Evolutionary conservation across 768 basidiomycete species (phyloP), one percentile per base, ranked within the genome.

Genomic region (Boletales sp.): DNA sequence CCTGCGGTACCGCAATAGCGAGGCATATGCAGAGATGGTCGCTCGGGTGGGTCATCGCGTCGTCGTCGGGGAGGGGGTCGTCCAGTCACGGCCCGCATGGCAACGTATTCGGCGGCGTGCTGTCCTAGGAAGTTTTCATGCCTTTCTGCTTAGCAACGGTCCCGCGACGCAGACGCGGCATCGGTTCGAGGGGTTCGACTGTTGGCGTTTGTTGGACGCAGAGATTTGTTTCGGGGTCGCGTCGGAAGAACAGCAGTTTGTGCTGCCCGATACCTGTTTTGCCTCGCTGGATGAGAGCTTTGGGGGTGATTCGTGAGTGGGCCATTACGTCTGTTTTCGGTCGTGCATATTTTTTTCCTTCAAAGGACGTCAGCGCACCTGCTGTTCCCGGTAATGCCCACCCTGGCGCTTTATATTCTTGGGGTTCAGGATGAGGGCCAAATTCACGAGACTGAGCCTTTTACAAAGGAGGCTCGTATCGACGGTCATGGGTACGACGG

Each of bases 141-240:
- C 66, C 15, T 69, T 72, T 52, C 46, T 69, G 18, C 48, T 58
- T 11, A 48, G 41, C 39, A 53, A 58, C 8, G 41, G 50, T 30
- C 24, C 21, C 29, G 19, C 51, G 37, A 40, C 40, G 13, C 45
- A 37, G 17, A 45, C 45, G 29, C 34, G 30, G 24, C 39, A 43
- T 32, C 52, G 24, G 2, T 61, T 65, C 24, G 54, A 64, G 29
- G 55, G 47, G 13, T 53, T 63, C 7, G 76, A 76, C 48, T 82
- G 76, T 45, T 79, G 78, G 79, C 64, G 66, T 13, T 67, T 79
- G 18, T 67, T 70, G 38, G 68, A 72, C 13, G 76, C 78, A 0
- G 81, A 83, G 54, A 55, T 83, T 2, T 81, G 75, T 53, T 65
- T 84, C 30, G 82, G 82, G 2, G 55, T 82, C 5, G 74, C 80